Base-by-base conservation (phyloP, 2,329 filamentous ascomycete genomes). In the Sclerotinia nivalis region DNA sequence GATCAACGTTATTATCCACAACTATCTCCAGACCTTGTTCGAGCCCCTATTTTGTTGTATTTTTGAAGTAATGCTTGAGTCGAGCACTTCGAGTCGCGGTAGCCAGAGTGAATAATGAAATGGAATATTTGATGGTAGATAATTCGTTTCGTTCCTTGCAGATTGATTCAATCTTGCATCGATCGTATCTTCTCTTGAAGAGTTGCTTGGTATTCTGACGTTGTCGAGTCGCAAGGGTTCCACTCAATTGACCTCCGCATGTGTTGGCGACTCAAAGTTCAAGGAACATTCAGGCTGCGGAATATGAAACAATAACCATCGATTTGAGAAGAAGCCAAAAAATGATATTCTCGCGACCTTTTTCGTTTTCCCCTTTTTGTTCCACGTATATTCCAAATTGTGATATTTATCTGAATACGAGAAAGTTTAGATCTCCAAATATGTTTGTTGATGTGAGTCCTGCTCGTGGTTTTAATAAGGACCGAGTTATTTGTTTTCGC, bases 221-320 rank as follows among this genome's bases (percentile, higher is more conserved):
- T 73, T 73, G 69, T 75, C 73, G 73, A 77, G 73, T 77, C 74
- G 74, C 74, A 76, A 72, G 70, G 70, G 69, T 71, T 69, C 71
- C 56, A 73, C 62, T 72, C 72, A 74, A 75, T 73, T 75, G 72
- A 71, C 66, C 72, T 76, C 72, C 52, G 72, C 73, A 76, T 75
- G 71, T 77, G 76, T 72, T 75, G 76, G 76, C 74, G 72, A 76
- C 73, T 76, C 72, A 73, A 76, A 74, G 68, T 59, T 73, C 72
- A 73, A 73, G 73, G 73, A 74, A 75, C 71, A 61, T 72, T 73
- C 69, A 75, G 73, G 69, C 69, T 72, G 75, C 75, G 75, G 74
- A 67, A 75, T 71, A 70, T 77, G 76, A 78, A 77, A 78, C 76
- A 73, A 65, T 70, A 71, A 74, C 56, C 67, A 70, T 73, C 65